Base-by-base conservation (phyloP, 2,329 filamentous ascomycete genomes). In the Ophiostoma novo-ulmi region DNA sequence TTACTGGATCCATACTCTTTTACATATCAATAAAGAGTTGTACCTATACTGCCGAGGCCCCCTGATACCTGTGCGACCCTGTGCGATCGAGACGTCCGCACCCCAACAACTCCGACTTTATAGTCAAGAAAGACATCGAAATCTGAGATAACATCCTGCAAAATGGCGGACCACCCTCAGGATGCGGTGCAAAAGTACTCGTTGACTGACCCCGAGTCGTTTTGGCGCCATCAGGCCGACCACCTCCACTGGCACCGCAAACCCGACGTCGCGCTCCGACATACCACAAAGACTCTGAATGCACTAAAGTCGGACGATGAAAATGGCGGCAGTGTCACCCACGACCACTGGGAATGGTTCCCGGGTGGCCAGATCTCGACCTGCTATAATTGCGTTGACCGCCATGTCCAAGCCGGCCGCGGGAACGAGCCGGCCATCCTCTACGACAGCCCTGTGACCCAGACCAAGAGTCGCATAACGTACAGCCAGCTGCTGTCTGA, bases 291-390 rank as follows among this genome's bases (percentile, higher is more conserved):
- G 79, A 87, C 82, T 8, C 82, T 95, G 26, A 22, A 22, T 20
- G 61, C 48, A 39, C 2, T 13, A 26, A 58, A 58, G 52, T 26
- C 11, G 44, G 44, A 20, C 44, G 39, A 58, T 58, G 36, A 66
- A 44, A 63, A 68, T 8, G 36, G n/a, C 4, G 20, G 44, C 74
- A 89, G 88, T 70, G 80, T 83, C n/a, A 82, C 83, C 20, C 89
- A 97, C 77, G 85, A 88, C 61, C 88, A 91, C 77, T 97, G 94
- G 93, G 87, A 88, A 73, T 98, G 94, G 94, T 97, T 97, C 75
- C 87, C 91, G 0, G 92, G 88, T 73, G 94, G 94, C 73, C 89
- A 95, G 81, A 91, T 98, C 75, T 95, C 91, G 55, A 97, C 93
- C 0, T 93, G 91, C 75, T 97, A 93, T 82, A 98, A 97, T 78